Conservation (phyloP, 2,329 filamentous ascomycete genomes). For the Trichoderma arundinaceum region DNA sequence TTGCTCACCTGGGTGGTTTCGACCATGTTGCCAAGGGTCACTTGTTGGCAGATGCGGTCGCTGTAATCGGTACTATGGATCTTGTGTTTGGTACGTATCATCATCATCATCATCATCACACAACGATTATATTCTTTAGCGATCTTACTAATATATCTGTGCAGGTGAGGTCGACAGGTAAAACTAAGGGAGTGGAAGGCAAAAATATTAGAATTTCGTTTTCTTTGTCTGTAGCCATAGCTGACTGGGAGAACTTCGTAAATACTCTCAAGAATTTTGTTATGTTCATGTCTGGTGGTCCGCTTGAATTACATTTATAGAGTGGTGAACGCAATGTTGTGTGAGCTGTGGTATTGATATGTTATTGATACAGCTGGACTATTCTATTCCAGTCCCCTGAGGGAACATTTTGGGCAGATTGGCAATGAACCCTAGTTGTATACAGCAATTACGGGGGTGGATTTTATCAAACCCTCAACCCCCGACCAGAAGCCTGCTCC, state of each 20-base stretch:
- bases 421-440: neutral
- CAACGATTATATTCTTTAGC: neutral
- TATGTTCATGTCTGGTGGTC: slow-evolving; percentile 32
- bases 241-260: slow-evolving; percentile 46
- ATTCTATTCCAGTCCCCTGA: neutral
- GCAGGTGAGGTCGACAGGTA: slow-evolving; percentile 67
- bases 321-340: neutral
- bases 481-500: slow-evolving; percentile 68
- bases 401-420: neutral
- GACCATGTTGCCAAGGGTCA: slow-evolving; percentile 93
- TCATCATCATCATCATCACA: neutral
- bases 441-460: slow-evolving; percentile 23
- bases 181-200: slow-evolving; percentile 44
- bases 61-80: slow-evolving; percentile 91
- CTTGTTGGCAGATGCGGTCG: slow-evolving; percentile 92
- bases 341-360: neutral
- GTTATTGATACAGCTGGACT: slow-evolving; percentile 7
- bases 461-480: slow-evolving; percentile 51
- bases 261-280: slow-evolving; percentile 45
- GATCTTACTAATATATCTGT: slow-evolving; percentile 43
- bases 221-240: slow-evolving; percentile 51
- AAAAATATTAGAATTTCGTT: slow-evolving; percentile 36
- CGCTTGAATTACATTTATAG: neutral
- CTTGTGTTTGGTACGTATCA: slow-evolving; percentile 77
- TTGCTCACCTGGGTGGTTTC: slow-evolving; percentile 92